Evolutionary conservation across 2,329 filamentous ascomycete species (phyloP), one percentile per base, ranked within the genome.

Genomic region (Aureobasidium sp.): DNA sequence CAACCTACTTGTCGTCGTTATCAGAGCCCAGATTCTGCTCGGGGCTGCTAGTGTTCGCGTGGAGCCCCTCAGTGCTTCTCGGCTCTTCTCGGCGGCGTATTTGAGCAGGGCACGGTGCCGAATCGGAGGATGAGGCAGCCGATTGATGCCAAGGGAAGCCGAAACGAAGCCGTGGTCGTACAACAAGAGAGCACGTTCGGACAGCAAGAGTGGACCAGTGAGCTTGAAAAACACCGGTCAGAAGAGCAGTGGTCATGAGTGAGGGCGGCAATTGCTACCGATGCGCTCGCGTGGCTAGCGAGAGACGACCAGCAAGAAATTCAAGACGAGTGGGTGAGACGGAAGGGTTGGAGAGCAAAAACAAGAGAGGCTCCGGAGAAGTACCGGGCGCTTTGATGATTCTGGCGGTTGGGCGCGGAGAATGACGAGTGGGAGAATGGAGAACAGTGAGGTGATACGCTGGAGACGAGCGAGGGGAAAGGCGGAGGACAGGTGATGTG

Each of bases 301-400:
- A 12, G 41, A 47, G 20, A 57, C 39, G 20, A 48, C 22, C 34
- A 59, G 20, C 42, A 48, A 27, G 34, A 47, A 37, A 11, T n/a
- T n/a, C 31, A 44, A 48, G 42, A 48, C 31, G 14, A 59, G 20
- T 45, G 55, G 42, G 42, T 47, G 55, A 58, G 29, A 9, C n/a
- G n/a, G 42, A 14, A 14, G 42, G 55, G 55, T 14, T 27, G n/a
- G 42, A 27, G 17, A 44, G 29, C 42, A 15, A 59, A 39, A 59
- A 37, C 20, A 37, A 48, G 55, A 58, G 55, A 37, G 44, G 55
- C 42, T 59, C 57, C 57, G 57, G n/a, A 60, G 57, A 60, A 60
- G 45, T 49, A 49, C 57, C 57, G 57, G 53, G 45, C 57, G 57
- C 57, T 36, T 51, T 60, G 57, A 39, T 51, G 12, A 31, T 49